phyloP scores from a whole-genome alignment of 805 yeast species.

The Starmerella cellae region DNA sequence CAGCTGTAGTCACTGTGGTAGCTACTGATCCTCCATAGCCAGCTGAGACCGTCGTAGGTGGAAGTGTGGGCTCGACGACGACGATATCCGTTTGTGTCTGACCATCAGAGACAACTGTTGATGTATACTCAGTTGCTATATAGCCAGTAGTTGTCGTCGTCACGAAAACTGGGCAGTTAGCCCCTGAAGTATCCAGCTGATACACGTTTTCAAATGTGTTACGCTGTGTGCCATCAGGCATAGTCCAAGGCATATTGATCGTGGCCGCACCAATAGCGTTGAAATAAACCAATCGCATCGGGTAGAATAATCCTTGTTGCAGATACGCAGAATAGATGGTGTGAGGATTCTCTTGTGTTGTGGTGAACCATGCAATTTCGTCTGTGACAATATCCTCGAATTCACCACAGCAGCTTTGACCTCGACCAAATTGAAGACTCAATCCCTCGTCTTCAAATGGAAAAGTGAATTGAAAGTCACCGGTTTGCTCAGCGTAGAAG shows the following conservation, averaged over 20 bases:
- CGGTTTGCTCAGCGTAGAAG: not conserved
- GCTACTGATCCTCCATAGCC: not conserved
- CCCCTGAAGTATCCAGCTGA: constrained; percentile 1
- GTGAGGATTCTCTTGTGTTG: not conserved
- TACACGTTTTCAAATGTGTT: not conserved
- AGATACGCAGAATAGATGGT: constrained; percentile 1
- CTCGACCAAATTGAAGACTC: constrained; percentile 7
- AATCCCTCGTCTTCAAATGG: constrained; percentile 1
- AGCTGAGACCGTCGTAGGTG: constrained; percentile 1
- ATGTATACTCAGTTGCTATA: constrained; percentile 3
- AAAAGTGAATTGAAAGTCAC: not conserved
- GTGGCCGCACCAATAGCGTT: not conserved
- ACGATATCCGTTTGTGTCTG: constrained; percentile 1
- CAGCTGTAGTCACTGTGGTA: not conserved
- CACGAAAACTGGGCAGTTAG: constrained; percentile 2
- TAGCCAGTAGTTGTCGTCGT: constrained; percentile 4
- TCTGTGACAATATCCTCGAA: not conserved
- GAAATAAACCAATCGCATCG: constrained; percentile 5
- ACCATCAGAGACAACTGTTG: not conserved
- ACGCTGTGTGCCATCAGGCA: constrained; percentile 3
- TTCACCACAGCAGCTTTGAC: constrained; percentile 6
- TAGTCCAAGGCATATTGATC: not conserved
- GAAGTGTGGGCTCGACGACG: constrained; percentile 2
- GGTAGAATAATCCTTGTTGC: constrained; percentile 3
- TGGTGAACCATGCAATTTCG: not conserved